Base-by-base conservation (phyloP, 139 green algal species). In the Chlorella vulgaris region DNA sequence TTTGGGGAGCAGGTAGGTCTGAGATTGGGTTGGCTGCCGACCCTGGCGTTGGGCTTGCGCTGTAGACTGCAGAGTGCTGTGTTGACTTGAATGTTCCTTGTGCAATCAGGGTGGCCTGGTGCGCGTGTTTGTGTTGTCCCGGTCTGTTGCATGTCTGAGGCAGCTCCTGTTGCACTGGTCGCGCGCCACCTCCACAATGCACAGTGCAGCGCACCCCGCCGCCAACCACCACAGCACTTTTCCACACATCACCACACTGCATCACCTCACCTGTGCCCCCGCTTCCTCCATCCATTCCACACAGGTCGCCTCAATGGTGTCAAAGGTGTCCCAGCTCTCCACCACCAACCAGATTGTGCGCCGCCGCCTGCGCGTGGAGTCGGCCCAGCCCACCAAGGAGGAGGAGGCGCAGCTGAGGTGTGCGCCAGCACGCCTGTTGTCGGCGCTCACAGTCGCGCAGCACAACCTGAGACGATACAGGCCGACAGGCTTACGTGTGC, bases 281-380 rank as follows among this genome's bases (percentile, higher is more conserved):
- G 29, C 31, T 47, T 47, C 70, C 29, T 38, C 28, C 40, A 28
- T 22, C 53, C 6, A 10, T 8, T 19, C 29, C 70, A 7, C 39
- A 43, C 69, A 85, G 15, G 92, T 98, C 10, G 88, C 91, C 24
- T 82, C 43, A 38, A 94, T 98, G 76, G 95, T 98, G 38, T 80
- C 62, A 22, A 89, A 90, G 61, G 93, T 99, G 33, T 94, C 84
- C 38, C 92, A 94, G 79, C 89, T 99, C 22, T 93, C 84, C 63
- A 87, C 90, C 68, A 95, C 96, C 81, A 96, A 97, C 83, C 96
- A 99, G 84, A 87, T 98, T 71, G 86, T 97, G 68, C 82, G 94
- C 43, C 78, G 93, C 18, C 88, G 89, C 33, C 87, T 90, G 62
- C 81, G 94, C 26, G 40, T 86, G 62, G 81, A 90, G 83, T 86